Evolutionary conservation across 306 rosid species (phyloP).

Genomic region (Senna tora): DNA sequence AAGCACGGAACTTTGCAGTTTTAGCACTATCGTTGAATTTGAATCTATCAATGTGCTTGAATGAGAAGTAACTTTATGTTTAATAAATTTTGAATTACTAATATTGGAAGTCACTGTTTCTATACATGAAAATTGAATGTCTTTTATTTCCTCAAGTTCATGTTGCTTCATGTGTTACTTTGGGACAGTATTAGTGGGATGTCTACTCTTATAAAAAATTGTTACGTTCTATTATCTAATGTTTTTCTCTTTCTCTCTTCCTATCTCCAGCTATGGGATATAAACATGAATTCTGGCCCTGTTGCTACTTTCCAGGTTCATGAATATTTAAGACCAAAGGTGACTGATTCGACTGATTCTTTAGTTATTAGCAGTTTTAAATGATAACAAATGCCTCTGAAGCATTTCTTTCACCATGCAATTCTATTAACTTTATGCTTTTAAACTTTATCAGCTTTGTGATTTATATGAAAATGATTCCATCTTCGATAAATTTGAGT

Average conservation of each 20-base stretch:
- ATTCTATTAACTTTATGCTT: not conserved
- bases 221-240: not conserved
- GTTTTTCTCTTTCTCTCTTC: not conserved
- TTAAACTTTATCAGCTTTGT: conserved; percentile 53
- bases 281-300: conserved; percentile 81
- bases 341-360: conserved; percentile 34
- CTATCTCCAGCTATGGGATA: conserved; percentile 67
- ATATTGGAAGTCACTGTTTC: not conserved
- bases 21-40: not conserved
- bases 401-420: conserved; percentile 2
- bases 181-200: not conserved
- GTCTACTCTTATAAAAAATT: not conserved
- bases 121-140: not conserved
- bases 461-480: conserved; percentile 80
- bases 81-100: not conserved
- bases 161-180: conserved; percentile 5
- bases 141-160: not conserved
- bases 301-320: conserved; percentile 74
- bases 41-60: not conserved
- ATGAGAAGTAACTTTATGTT: too few relatives aligned
- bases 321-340: conserved; percentile 79
- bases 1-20: not conserved
- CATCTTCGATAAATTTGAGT: conserved; percentile 78
- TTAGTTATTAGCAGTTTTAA: not conserved
- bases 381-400: conserved; percentile 7